phyloP scores from a whole-genome alignment of 1,284 basidiomycete genomes.

The Sanghuangporus sanghuang region DNA sequence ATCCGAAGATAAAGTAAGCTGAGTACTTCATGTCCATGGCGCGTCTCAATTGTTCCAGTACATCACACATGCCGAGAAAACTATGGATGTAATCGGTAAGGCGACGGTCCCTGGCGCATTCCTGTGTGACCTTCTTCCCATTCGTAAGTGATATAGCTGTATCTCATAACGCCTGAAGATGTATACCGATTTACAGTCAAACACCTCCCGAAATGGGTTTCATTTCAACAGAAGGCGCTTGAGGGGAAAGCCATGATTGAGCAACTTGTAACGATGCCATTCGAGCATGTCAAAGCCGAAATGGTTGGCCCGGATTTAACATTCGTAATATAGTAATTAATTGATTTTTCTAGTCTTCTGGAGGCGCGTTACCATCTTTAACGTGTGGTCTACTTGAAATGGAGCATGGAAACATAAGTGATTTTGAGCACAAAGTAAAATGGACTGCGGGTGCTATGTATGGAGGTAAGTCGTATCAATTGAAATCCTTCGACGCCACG shows the following conservation, averaged over 20 bases:
- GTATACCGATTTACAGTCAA: constrained; percentile 13
- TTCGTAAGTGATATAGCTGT: constrained; percentile 20
- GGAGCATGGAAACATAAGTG: constrained; percentile 22
- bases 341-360: constrained; percentile 19
- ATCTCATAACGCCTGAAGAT: neutral
- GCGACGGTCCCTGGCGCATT: constrained; percentile 27
- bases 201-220: constrained; percentile 25
- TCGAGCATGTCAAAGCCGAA: constrained; percentile 32
- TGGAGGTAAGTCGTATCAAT: neutral
- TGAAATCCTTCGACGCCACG: constrained; percentile 22
- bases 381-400: neutral
- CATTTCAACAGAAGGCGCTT: neutral
- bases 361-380: constrained; percentile 24
- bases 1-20: constrained; percentile 28
- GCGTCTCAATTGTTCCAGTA: constrained; percentile 23
- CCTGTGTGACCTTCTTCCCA: constrained; percentile 27
- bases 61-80: constrained; percentile 36
- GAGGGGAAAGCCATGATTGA: constrained; percentile 21
- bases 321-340: constrained; percentile 23
- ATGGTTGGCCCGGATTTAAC: constrained; percentile 35
- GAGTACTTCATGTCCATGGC: constrained; percentile 17
- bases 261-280: constrained; percentile 37
- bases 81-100: constrained; percentile 23
- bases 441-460: neutral
- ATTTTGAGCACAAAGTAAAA: neutral